Percentiles rank a stretch among this genome's conserved stretches.
phyloP scores from a whole-genome alignment of 306 rosid genomes.

The Acmispon strigosus region DNA sequence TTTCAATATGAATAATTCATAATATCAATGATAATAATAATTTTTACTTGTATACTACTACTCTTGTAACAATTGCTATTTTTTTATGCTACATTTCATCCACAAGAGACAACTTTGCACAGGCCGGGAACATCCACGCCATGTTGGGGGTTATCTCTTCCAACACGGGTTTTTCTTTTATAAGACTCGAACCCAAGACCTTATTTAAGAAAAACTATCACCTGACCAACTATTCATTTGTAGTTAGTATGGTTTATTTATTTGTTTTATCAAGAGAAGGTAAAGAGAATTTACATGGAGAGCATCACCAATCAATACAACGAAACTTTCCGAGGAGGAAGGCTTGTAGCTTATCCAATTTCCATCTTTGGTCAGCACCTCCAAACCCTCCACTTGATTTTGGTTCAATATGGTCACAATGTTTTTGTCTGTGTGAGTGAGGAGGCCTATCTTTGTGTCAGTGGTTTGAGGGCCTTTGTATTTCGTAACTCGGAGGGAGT shows the following conservation, averaged over 20 bases:
- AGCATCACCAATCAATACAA: slow-evolving; percentile 63
- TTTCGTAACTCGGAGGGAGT: slow-evolving; percentile 62
- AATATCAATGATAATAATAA: not conserved
- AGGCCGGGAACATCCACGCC: no score
- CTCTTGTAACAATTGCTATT: not conserved
- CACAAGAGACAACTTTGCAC: no score
- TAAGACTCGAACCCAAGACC: no score
- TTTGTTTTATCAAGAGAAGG: not conserved
- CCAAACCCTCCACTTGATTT: slow-evolving; percentile 62
- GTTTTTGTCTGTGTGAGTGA: slow-evolving; percentile 62
- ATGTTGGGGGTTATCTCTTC: no score
- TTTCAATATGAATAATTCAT: not conserved
- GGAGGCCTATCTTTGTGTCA: slow-evolving; percentile 43
- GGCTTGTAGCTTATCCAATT: slow-evolving; percentile 61
- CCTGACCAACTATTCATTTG: no score
- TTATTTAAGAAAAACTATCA: no score
- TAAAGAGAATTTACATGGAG: slow-evolving; percentile 35
- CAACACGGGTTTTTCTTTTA: no score
- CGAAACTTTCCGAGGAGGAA: slow-evolving; percentile 37
- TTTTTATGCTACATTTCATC: no score
- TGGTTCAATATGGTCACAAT: slow-evolving; percentile 56
- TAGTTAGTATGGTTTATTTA: no score
- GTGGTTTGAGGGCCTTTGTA: slow-evolving; percentile 53
- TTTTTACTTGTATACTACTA: no score
- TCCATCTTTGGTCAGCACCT: slow-evolving; percentile 62